These are phyloP conservation scores for Cordyceps farinosa DNA, from an alignment of 2,329 filamentous ascomycete genomes.

Conservation along the genomic window DNA sequence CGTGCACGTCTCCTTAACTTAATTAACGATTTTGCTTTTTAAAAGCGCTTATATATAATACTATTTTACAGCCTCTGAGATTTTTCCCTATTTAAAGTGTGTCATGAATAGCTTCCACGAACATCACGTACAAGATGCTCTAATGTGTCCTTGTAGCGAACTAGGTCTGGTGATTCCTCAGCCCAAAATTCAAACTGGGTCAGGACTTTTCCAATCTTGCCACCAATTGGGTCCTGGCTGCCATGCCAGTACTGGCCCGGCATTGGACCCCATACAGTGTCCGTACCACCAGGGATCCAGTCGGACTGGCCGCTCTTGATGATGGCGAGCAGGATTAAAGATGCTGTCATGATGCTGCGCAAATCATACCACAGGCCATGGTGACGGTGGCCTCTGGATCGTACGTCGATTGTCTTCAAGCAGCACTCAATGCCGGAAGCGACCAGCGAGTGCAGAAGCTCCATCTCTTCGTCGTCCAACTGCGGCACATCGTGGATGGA, in stretches of 20 bases:
- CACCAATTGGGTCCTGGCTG: slow-evolving; percentile 18
- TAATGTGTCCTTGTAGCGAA: slow-evolving; percentile 20
- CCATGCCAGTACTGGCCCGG: slow-evolving; percentile 16
- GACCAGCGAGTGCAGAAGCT: slow-evolving; percentile 21
- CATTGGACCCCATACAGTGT: slow-evolving; percentile 20
- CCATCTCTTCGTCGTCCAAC: slow-evolving; percentile 20
- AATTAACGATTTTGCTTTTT: neutral
- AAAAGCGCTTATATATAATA: no score
- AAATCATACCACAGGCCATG: slow-evolving; percentile 28
- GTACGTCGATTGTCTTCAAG: slow-evolving; percentile 24
- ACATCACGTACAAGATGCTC: slow-evolving; percentile 20
- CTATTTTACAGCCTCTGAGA: no score
- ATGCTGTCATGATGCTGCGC: slow-evolving; percentile 23
- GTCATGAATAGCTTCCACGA: slow-evolving; percentile 15
- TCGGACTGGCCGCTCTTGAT: slow-evolving; percentile 21
- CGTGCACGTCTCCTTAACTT: neutral
- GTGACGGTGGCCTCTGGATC: slow-evolving; percentile 24
- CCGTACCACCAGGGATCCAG: slow-evolving; percentile 23
- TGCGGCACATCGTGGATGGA: neutral
- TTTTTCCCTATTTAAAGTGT: no score
- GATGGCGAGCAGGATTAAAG: slow-evolving; percentile 21
- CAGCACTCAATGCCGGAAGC: slow-evolving; percentile 23
- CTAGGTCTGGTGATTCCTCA: slow-evolving; percentile 21
- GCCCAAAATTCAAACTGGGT: slow-evolving; percentile 23
- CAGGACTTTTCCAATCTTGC: slow-evolving; percentile 22